Conservation (phyloP, 2,329 filamentous ascomycete species). For the Pseudohalonectria lignicola region DNA sequence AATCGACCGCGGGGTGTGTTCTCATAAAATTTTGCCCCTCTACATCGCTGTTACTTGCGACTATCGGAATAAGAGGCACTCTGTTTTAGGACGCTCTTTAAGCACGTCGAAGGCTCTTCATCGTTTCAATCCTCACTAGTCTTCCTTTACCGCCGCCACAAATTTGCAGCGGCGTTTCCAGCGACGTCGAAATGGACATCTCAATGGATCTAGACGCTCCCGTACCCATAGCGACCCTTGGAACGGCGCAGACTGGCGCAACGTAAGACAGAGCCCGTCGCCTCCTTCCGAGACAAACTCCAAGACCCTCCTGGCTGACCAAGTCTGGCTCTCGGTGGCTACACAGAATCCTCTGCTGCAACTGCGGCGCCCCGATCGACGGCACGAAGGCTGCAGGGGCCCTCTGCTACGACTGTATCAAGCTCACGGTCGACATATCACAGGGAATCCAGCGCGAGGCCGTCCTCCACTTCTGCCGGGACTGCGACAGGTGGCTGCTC, state of each 20-base stretch:
- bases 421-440: constrained; percentile 87
- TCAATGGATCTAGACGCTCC: constrained; percentile 20
- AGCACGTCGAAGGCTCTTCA: too few species aligned
- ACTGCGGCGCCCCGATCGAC: constrained; percentile 92
- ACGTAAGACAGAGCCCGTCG: constrained; percentile 13
- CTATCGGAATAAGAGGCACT: too few species aligned
- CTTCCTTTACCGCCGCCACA: too few species aligned
- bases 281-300: too few species aligned
- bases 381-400: constrained; percentile 78
- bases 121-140: too few species aligned
- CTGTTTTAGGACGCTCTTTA: too few species aligned
- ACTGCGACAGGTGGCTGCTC: constrained; percentile 89
- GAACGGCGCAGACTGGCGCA: constrained; percentile 15
- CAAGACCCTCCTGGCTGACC: too few species aligned
- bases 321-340: not conserved
- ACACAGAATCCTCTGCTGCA: constrained; percentile 87
- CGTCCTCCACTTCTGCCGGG: constrained; percentile 79
- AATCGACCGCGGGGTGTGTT: not conserved
- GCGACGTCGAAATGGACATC: constrained; percentile 1
- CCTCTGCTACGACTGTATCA: constrained; percentile 92
- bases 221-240: constrained; percentile 15
- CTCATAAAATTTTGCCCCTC: not conserved
- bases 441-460: constrained; percentile 85
- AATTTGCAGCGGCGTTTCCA: too few species aligned
- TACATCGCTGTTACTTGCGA: too few species aligned